Evolutionary conservation across 1,284 basidiomycete species (phyloP).

Genomic region (Malassezia nana): DNA sequence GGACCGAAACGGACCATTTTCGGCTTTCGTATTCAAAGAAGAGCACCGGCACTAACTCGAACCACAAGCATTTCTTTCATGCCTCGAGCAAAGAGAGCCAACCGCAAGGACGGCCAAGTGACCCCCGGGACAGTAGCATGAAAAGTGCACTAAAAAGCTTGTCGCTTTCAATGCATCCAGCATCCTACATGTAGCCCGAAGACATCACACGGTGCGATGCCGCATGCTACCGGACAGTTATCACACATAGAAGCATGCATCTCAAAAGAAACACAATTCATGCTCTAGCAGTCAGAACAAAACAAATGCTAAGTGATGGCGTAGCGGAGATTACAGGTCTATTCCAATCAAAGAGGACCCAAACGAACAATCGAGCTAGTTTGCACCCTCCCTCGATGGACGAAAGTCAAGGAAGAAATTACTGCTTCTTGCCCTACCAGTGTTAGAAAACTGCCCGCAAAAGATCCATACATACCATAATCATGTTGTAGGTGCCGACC

Average conservation of each 20-base stretch:
- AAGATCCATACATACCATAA: conserved; percentile 23
- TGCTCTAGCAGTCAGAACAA: not conserved
- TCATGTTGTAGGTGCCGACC: conserved; percentile 40
- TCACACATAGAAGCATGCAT: no score
- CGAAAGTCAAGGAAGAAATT: not conserved
- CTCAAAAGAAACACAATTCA: not conserved
- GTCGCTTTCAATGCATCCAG: no score
- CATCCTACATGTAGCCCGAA: no score
- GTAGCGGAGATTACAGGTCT: conserved; percentile 1
- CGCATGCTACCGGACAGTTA: no score
- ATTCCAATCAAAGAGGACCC: not conserved
- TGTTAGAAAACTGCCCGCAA: conserved; percentile 1
- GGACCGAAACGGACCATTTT: not conserved
- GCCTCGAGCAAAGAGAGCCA: no score
- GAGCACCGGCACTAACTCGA: no score
- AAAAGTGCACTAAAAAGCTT: no score
- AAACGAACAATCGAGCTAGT: not conserved
- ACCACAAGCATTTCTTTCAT: no score
- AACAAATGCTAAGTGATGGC: conserved; percentile 1
- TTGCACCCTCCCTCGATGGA: not conserved
- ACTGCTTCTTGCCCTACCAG: conserved; percentile 15
- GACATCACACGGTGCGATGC: no score
- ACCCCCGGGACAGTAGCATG: no score
- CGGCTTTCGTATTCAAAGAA: no score
- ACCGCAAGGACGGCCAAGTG: no score